Evolutionary conservation across 805 yeast genomes (phyloP).

Genomic region (Priceomyces carsonii): DNA sequence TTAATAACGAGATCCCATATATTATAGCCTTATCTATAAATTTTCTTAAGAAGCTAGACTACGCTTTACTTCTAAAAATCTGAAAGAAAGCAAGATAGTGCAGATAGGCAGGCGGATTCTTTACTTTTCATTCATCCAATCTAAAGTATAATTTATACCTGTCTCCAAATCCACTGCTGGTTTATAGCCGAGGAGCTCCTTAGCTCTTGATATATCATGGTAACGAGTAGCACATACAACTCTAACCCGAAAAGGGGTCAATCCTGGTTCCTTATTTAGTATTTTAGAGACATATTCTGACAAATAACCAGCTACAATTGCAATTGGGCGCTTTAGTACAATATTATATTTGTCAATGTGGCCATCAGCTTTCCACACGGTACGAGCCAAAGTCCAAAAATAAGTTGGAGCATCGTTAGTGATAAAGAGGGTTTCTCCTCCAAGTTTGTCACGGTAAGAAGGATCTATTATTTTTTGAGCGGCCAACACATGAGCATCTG

Average conservation of each 20-base stretch:
- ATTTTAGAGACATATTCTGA: slow-evolving; percentile 73
- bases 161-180: slow-evolving; percentile 79
- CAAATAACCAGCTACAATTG: slow-evolving; percentile 76
- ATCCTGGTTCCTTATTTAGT: slow-evolving; percentile 83
- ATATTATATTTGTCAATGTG: slow-evolving; percentile 69
- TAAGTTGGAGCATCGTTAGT: slow-evolving; percentile 95
- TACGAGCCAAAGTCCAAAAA: slow-evolving; percentile 95
- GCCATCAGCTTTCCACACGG: slow-evolving; percentile 97
- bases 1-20: no score
- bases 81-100: no score
- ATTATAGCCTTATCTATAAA: no score
- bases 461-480: slow-evolving; percentile 69
- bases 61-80: no score
- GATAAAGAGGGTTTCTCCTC: slow-evolving; percentile 86
- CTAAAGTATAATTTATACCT: slow-evolving; percentile 77
- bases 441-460: slow-evolving; percentile 45
- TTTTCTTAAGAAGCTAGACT: no score
- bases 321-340: slow-evolving; percentile 72
- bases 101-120: no score
- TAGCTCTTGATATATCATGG: slow-evolving; percentile 89
- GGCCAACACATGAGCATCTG: slow-evolving; percentile 93
- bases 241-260: slow-evolving; percentile 92
- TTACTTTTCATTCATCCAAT: slow-evolving; percentile 91
- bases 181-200: slow-evolving; percentile 67
- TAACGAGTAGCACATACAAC: slow-evolving; percentile 92